Evolutionary conservation across 768 basidiomycete genomes (phyloP).

Genomic region (Lentinula sp.): DNA sequence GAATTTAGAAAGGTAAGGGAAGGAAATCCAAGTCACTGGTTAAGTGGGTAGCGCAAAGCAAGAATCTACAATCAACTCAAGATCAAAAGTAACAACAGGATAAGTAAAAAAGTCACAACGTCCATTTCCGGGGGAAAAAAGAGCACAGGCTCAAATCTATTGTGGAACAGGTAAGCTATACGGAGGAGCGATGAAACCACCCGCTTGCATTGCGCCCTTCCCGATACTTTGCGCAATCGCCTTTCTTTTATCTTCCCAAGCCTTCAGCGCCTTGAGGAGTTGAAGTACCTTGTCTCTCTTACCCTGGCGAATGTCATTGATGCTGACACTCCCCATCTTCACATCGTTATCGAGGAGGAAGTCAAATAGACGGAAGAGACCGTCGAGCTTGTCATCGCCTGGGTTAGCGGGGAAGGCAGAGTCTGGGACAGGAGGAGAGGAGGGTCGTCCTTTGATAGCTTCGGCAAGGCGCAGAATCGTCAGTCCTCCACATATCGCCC

Average conservation of each 20-base stretch:
- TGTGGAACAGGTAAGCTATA: neutral
- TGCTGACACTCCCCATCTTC: slow-evolving; percentile 86
- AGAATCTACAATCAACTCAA: neutral
- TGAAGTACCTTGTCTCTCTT: slow-evolving; percentile 78
- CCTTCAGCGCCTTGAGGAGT: slow-evolving; percentile 68
- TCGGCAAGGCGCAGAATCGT: slow-evolving; percentile 83
- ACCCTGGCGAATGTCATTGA: slow-evolving; percentile 86
- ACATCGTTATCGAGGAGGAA: slow-evolving; percentile 89
- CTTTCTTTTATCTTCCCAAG: slow-evolving; percentile 74
- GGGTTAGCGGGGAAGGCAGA: slow-evolving; percentile 66
- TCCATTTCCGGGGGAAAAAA: neutral
- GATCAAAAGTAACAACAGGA: neutral
- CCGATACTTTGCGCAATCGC: slow-evolving; percentile 51
- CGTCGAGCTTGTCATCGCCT: slow-evolving; percentile 78
- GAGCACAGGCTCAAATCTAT: neutral
- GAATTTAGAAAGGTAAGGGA: neutral
- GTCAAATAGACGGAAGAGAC: slow-evolving; percentile 86
- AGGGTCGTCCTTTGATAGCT: slow-evolving; percentile 60
- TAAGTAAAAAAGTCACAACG: neutral
- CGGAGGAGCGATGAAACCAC: slow-evolving; percentile 24
- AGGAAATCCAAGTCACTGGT: neutral
- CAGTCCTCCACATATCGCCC: slow-evolving; percentile 57
- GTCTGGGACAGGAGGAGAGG: slow-evolving; percentile 70
- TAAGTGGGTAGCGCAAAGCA: neutral
- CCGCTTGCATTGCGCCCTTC: slow-evolving; percentile 27